Evolutionary conservation across 345 rosid genomes (phyloP), one percentile per base, ranked within the genome.

Genomic region (Camelina hispida): DNA sequence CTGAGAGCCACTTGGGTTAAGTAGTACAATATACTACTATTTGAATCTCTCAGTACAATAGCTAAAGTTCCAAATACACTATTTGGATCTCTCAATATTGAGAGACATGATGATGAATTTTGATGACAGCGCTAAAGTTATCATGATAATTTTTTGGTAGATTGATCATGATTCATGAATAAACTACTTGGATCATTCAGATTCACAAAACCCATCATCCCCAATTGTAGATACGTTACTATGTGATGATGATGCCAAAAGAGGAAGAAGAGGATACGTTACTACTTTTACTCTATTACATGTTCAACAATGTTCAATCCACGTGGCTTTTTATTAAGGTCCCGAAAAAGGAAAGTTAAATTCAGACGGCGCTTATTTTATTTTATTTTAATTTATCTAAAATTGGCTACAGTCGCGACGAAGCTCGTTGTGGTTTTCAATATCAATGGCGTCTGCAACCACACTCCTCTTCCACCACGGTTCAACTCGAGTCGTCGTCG

Each of bases 361-460:
- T 47, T 38, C 43, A 62, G 32, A 61, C 34, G 23, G 13, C 66
- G 32, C 7, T 16, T 25, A n/a, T 25, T 25, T 55, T 23, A 5
- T n/a, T 9, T 4, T 14, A 4, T 23, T 28, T 13, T 15, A 5
- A 14, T 25, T 25, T 54, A 2, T 11, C n/a, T 25, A 1, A 9
- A 25, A 16, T 50, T 51, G 17, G 25, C 15, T 9, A 34, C 59
- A 56, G 66, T 52, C 14, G 55, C 28, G 28, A 25, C 22, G 59
- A 20, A 55, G 46, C 60, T 69, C 53, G 62, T 50, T 32, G 28
- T 10, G 58, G 37, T n/a, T 34, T 57, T 12, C 16, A 4, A 38
- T 37, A 73, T 46, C 81, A 3, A 82, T 84, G 87, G 87, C 88
- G 66, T 65, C 83, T 64, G 78, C 78, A 9, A 56, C 81, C 22